Base-by-base conservation (phyloP, 352 stramenopile genomes). In the Globisporangium barbulae region DNA sequence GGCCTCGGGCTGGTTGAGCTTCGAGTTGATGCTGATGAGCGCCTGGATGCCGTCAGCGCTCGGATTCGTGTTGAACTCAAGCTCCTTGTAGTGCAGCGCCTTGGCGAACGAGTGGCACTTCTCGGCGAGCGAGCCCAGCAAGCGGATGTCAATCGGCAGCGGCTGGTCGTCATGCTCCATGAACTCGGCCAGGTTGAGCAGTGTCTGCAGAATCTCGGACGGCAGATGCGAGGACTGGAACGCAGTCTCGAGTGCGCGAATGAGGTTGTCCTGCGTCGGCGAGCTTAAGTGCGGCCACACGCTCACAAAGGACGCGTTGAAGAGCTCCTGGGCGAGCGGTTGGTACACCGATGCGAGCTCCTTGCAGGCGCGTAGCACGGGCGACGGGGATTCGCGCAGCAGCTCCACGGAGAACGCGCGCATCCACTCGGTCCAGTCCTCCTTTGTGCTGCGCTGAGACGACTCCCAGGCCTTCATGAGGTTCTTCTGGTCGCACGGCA, bases 381-480 rank as follows among this genome's bases (percentile, higher is more conserved):
- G 88, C 8, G 93, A 98, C 17, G 98, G 97, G 3, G 95, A 98
- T 72, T 99, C 96, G 42, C 97, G 90, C 6, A 99, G 76, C 33
- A 99, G 78, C 74, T 99, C 91, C 37, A 99, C 90, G 0, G 94
- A 97, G 55, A 99, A 97, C 0, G 92, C 80, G 8, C 97, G 79
- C 77, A 99, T 99, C 98, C 98, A 99, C 71, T 99, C 97, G 60
- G 94, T 96, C 97, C 97, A 99, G 69, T 99, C 98, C 63, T 96
- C 88, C 54, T 94, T 94, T 12, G 85, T 96, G 13, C 81, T 88
- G 50, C 86, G 79, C 52, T 96, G 85, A 10, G 85, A 89, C 44
- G 83, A 78, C 48, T 96, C 88, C 88, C 88, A 96, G 10, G 88
- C 88, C 53, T 94, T 93, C 72, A 91, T 82, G 22, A 96, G 67